Evolutionary conservation across 2,329 filamentous ascomycete species (phyloP).

Genomic region (Pestalotiopsis sp.): DNA sequence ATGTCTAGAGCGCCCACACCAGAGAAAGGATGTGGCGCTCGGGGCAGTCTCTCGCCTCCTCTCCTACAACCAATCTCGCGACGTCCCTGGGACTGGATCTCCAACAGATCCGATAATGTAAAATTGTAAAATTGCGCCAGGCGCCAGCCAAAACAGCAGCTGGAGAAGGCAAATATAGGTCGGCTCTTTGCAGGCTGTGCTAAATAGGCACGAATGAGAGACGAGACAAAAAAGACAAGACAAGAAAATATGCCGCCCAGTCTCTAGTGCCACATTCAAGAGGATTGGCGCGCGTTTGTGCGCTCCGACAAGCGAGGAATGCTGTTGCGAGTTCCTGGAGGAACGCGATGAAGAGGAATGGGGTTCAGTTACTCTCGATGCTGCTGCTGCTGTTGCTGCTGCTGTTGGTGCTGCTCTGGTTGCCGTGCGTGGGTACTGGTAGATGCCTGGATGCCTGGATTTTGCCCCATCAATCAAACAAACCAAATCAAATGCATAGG

Average conservation of each 20-base stretch:
- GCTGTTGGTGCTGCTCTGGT: too few relatives aligned
- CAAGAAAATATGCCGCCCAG: neutral
- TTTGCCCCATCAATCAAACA: neutral
- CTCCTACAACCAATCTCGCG: neutral
- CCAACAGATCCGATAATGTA: neutral
- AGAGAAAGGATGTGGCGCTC: neutral
- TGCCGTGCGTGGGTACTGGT: too few relatives aligned
- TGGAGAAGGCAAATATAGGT: neutral
- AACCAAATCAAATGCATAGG: neutral
- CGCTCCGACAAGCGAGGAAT: neutral
- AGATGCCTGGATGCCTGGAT: too few relatives aligned
- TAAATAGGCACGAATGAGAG: neutral
- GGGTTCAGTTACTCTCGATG: neutral
- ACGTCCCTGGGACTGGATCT: neutral
- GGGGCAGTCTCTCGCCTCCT: neutral
- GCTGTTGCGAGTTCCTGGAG: neutral
- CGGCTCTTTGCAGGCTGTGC: neutral
- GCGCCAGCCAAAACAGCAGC: neutral
- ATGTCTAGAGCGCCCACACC: slow-evolving; percentile 8
- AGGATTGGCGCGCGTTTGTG: neutral
- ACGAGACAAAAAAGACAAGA: neutral
- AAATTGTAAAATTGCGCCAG: neutral
- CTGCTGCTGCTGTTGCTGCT: too few relatives aligned
- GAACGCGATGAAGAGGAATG: neutral
- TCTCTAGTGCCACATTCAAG: neutral